phyloP scores from a whole-genome alignment of 78 protist species.

The Salpingoeca rosetta region DNA sequence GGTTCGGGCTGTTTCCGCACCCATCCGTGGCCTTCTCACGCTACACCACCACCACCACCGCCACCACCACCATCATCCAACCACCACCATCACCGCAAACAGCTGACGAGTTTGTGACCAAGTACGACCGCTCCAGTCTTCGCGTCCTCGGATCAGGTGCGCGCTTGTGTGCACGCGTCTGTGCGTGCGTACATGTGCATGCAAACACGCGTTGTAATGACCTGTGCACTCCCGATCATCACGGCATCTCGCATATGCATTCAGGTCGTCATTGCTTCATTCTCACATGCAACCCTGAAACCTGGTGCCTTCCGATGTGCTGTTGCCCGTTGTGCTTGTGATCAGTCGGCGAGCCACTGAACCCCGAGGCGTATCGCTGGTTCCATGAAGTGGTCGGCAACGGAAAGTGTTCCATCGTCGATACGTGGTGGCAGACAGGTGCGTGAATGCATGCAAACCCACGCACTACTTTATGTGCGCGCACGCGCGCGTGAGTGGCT shows the following conservation, averaged over 20 bases:
- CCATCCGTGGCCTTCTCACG: no score
- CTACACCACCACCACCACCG: no score
- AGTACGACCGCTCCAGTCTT: not conserved
- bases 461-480: no score
- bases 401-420: constrained; percentile 67
- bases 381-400: constrained; percentile 62
- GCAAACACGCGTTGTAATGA: no score
- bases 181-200: no score
- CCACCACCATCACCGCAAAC: not conserved
- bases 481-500: no score
- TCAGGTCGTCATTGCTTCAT: not conserved
- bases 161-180: no score
- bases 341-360: constrained; percentile 49
- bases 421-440: constrained; percentile 93
- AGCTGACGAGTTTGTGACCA: constrained; percentile 34
- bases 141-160: not conserved
- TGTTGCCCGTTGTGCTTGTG: not conserved
- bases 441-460: no score
- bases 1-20: not conserved
- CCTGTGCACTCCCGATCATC: no score
- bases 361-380: constrained; percentile 62
- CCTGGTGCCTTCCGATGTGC: not conserved
- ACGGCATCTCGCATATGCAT: not conserved
- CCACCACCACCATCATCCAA: no score
- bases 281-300: not conserved